These are phyloP conservation scores for Ramichloridium luteum DNA, from an alignment of 2,329 filamentous ascomycete species.

Conservation along the genomic window DNA sequence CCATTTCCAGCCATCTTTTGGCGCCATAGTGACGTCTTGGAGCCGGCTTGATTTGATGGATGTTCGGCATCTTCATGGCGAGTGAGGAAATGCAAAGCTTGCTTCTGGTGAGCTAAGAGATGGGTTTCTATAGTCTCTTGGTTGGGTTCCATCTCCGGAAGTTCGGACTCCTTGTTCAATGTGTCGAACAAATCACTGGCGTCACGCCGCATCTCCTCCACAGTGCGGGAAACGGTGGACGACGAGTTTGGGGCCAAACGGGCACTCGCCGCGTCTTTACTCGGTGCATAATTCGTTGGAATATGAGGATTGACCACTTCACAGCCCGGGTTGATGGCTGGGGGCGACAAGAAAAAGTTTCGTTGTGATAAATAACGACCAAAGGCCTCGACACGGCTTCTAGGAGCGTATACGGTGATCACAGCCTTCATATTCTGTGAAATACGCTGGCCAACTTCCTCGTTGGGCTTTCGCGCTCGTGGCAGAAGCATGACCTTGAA, in stretches of 20 bases:
- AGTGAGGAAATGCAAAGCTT: constrained; percentile 78
- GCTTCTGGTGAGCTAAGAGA: constrained; percentile 76
- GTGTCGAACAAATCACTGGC: constrained; percentile 75
- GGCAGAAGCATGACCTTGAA: constrained; percentile 59
- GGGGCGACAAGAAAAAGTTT: constrained; percentile 55
- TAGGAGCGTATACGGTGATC: constrained; percentile 68
- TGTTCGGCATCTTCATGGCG: constrained; percentile 55
- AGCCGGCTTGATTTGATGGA: constrained; percentile 36
- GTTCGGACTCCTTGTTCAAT: constrained; percentile 50
- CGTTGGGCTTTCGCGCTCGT: constrained; percentile 50
- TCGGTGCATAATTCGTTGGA: constrained; percentile 27
- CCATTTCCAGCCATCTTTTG: constrained; percentile 45
- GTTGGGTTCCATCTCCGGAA: constrained; percentile 61
- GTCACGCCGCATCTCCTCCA: constrained; percentile 76
- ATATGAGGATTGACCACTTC: constrained; percentile 67
- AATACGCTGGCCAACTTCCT: constrained; percentile 50
- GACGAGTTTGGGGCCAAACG: constrained; percentile 7
- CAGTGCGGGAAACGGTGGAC: constrained; percentile 46
- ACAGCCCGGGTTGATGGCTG: constrained; percentile 54
- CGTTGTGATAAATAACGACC: constrained; percentile 55
- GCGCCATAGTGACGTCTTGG: constrained; percentile 66
- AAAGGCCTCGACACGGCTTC: constrained; percentile 51
- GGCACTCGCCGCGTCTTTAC: constrained; percentile 1
- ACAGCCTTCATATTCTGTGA: constrained; percentile 53
- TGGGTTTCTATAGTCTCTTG: constrained; percentile 48